phyloP scores from a whole-genome alignment of 305 asterid genomes.

The Solanum hybrid region DNA sequence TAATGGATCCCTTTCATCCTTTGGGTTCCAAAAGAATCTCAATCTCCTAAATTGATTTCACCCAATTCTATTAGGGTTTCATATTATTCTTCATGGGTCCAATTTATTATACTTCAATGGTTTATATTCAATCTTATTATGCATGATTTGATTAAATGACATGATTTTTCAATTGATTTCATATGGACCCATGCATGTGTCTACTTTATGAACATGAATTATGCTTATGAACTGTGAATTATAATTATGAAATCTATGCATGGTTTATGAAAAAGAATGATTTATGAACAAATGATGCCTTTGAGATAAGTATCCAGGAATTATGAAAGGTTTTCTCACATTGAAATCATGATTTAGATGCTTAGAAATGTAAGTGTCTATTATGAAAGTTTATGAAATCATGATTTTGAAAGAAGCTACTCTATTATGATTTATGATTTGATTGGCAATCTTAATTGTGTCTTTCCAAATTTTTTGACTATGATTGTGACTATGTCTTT shows the following conservation, averaged over 20 bases:
- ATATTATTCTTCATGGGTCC: neutral
- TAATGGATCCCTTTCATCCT: neutral
- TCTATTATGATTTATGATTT: neutral
- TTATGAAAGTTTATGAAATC: neutral
- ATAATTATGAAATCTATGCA: neutral
- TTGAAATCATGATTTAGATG: neutral
- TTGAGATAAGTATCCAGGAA: neutral
- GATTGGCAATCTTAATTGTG: neutral
- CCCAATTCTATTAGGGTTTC: neutral
- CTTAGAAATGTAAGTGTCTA: neutral
- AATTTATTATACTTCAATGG: too few species aligned
- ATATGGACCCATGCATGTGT: neutral
- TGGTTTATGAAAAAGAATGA: too few species aligned
- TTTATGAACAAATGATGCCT: neutral
- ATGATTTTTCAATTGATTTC: neutral
- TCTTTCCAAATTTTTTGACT: neutral
- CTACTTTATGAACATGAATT: neutral
- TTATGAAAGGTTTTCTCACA: neutral
- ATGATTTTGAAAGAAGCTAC: neutral
- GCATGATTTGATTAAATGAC: neutral
- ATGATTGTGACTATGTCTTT: neutral
- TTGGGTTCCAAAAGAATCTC: neutral
- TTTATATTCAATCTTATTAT: too few species aligned
- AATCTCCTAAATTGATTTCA: neutral
- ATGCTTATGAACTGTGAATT: neutral